A percentile compares a stretch with the other conserved stretches of the same genome.
phyloP scores from a whole-genome alignment of 805 yeast genomes.

The Clavispora carvajalis region DNA sequence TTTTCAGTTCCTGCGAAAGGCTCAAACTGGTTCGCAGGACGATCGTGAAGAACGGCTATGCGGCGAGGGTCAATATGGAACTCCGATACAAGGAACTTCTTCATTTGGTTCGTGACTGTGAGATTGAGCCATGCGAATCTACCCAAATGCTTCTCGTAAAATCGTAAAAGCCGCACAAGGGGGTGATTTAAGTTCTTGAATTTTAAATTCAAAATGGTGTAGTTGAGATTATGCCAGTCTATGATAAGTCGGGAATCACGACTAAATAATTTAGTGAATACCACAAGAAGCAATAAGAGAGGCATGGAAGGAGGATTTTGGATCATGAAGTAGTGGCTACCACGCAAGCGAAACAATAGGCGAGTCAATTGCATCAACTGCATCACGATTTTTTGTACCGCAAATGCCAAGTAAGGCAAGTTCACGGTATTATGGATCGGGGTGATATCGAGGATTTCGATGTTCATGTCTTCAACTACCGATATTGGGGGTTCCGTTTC shows the following conservation, averaged over 20 bases:
- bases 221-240: conserved; percentile 97
- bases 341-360: conserved; percentile 50
- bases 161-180: conserved; percentile 52
- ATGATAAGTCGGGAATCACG: conserved; percentile 62
- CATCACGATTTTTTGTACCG: conserved; percentile 47
- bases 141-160: conserved; percentile 63
- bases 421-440: conserved; percentile 31
- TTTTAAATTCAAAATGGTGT: conserved; percentile 68
- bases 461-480: conserved; percentile 44
- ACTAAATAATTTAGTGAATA: conserved; percentile 45
- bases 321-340: conserved; percentile 63
- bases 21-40: conserved; percentile 68
- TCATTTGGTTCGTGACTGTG: conserved; percentile 78
- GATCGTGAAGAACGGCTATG: conserved; percentile 70
- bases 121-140: conserved; percentile 64
- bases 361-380: conserved; percentile 48
- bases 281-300: conserved; percentile 55
- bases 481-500: conserved; percentile 51
- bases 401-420: conserved; percentile 56
- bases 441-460: conserved; percentile 46
- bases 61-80: conserved; percentile 46
- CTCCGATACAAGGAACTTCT: conserved; percentile 46
- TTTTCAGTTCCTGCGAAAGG: conserved; percentile 38
- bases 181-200: conserved; percentile 51
- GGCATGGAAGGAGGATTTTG: conserved; percentile 96